These are phyloP conservation scores for Stropharia rugosoannulata DNA, from an alignment of 768 basidiomycete species.

Conservation along the genomic window DNA sequence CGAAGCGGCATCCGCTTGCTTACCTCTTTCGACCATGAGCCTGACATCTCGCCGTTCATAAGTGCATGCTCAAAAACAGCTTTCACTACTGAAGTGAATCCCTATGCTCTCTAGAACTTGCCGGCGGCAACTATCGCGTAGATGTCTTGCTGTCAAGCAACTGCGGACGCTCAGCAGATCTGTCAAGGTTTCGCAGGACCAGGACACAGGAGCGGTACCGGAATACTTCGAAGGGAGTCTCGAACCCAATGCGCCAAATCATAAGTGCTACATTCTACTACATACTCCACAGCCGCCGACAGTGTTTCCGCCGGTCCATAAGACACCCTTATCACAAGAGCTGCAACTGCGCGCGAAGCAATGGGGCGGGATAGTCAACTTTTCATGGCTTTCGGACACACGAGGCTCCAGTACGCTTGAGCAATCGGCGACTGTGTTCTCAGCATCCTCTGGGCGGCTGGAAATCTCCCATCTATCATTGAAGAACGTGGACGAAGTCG, in stretches of 20 bases:
- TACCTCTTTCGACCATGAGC: no score
- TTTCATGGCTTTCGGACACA: conserved; percentile 43
- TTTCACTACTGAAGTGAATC: neutral
- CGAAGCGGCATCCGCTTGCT: no score
- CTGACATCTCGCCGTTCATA: no score
- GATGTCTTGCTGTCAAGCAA: neutral
- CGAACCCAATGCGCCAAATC: conserved; percentile 52
- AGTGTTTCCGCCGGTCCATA: conserved; percentile 43
- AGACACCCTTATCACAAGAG: conserved; percentile 49
- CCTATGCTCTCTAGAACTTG: neutral
- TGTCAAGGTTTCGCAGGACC: neutral
- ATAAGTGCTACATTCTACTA: conserved; percentile 56
- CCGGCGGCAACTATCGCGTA: neutral
- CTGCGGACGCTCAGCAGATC: conserved; percentile 2
- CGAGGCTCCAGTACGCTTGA: conserved; percentile 6
- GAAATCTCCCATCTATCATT: conserved; percentile 48
- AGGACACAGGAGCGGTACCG: neutral
- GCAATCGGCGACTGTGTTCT: conserved; percentile 50
- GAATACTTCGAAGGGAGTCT: conserved; percentile 26
- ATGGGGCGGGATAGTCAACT: conserved; percentile 63
- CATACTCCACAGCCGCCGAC: conserved; percentile 48
- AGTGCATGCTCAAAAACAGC: neutral
- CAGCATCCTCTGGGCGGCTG: conserved; percentile 41
- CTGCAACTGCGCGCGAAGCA: conserved; percentile 42
- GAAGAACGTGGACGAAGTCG: conserved; percentile 51